Evolutionary conservation across 441 rosid species (phyloP).

Genomic region (Adansonia madagascariensis): DNA sequence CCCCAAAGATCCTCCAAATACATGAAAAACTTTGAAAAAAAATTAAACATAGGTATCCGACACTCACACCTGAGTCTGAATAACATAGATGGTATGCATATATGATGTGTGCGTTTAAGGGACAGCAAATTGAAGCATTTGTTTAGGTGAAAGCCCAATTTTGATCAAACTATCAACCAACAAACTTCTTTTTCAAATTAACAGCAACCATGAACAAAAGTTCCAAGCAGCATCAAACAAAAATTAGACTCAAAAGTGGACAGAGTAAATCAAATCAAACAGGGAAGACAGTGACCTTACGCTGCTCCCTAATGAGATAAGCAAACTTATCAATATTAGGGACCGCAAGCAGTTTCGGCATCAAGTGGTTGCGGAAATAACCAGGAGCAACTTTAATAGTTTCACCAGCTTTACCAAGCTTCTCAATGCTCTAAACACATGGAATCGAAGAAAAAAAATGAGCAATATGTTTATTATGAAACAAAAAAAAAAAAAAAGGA

Average conservation of each 20-base stretch:
- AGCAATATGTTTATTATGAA: slow-evolving; percentile 12
- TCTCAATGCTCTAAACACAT: slow-evolving; percentile 64
- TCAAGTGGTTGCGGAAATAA: slow-evolving; percentile 82
- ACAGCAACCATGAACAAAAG: neutral
- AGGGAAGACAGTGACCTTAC: slow-evolving; percentile 53
- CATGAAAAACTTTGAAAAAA: no score
- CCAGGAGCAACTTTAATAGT: slow-evolving; percentile 95
- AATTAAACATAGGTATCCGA: no score
- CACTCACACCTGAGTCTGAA: no score
- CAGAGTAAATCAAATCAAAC: neutral
- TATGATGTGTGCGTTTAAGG: neutral
- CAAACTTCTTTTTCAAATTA: neutral
- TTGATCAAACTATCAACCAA: neutral
- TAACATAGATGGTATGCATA: neutral
- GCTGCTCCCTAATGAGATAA: slow-evolving; percentile 82
- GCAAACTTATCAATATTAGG: slow-evolving; percentile 91
- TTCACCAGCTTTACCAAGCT: slow-evolving; percentile 93
- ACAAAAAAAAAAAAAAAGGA: neutral
- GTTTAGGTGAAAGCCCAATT: neutral
- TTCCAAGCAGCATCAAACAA: slow-evolving; percentile 13
- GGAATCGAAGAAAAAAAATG: slow-evolving; percentile 24
- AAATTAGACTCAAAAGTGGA: neutral
- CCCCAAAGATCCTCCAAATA: no score
- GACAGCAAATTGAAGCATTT: neutral
- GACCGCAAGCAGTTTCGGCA: slow-evolving; percentile 96